Base-by-base conservation (phyloP, 1,284 basidiomycete genomes). In the Ustilago trichophora region DNA sequence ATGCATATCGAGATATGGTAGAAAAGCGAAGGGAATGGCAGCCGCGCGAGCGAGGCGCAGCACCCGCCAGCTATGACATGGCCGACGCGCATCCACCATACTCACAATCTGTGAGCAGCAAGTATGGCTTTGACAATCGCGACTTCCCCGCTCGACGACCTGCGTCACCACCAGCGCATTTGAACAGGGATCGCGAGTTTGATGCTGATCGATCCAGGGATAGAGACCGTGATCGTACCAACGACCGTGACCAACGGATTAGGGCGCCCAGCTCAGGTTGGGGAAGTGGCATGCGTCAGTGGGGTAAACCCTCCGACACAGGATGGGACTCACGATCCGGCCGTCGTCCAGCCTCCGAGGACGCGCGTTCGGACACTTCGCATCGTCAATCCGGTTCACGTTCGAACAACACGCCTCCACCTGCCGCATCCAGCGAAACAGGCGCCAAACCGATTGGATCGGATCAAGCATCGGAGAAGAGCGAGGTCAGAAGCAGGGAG, bases 151-250 rank as follows among this genome's bases (percentile, higher is more conserved):
- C 13, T 10, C 50, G 59, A 6, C 53, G 58, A 26, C 53, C 58
- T 29, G 34, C 52, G 15, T 63, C 66, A 15, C 59, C 66, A 4
- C 45, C 46, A 11, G 29, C 52, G 18, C 36, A 37, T 22, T 15
- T 45, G 3, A 40, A 34, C 13, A 46, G 56, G 15, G 56, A 56
- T 6, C 41, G 64, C n/a, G 65, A 66, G 5, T 52, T 51, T 18
- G 65, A 72, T 6, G 24, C 42, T 3, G 72, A 74, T 15, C 45
- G 72, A 26, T 58, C 63, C 4, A 49, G 71, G 19, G 64, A 62
- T 6, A 37, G 65, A 24, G 65, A 71, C 5, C 33, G 58, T 27
- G 58, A 72, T n/a, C 53, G 56, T 7, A 15, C 41, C 9, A 29
- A 19, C 32, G 66, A 69, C 29, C 55, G 62, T 2, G 68, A 58